These are phyloP conservation scores for Fusarium drepaniforme DNA, from an alignment of 2,329 filamentous ascomycete genomes.

Conservation along the genomic window DNA sequence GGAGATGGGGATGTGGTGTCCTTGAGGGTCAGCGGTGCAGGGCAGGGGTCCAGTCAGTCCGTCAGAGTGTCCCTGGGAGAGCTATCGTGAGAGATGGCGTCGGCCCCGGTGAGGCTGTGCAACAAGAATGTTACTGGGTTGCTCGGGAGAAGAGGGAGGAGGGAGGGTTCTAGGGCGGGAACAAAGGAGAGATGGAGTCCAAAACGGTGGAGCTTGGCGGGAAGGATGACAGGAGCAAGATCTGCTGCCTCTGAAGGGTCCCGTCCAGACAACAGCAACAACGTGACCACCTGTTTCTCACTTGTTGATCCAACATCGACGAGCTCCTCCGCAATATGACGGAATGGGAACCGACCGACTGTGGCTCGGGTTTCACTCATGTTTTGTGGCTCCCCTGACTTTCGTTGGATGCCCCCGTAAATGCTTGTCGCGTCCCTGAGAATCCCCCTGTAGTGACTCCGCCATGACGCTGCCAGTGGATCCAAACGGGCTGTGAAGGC, in stretches of 20 bases:
- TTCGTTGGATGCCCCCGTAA: not conserved
- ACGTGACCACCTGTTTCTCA: not conserved
- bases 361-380: conserved; percentile 4
- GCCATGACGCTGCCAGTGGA: conserved; percentile 31
- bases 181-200: not conserved
- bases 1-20: not conserved
- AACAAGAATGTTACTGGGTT: conserved; percentile 20
- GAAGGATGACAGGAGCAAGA: not conserved
- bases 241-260: not conserved
- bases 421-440: conserved; percentile 14
- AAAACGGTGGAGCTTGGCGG: not conserved
- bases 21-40: conserved; percentile 1
- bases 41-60: conserved; percentile 19
- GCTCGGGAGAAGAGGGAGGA: not conserved
- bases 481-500: conserved; percentile 9
- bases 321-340: conserved; percentile 35
- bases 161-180: not conserved
- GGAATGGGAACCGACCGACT: conserved; percentile 5
- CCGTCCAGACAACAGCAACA: not conserved
- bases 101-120: conserved; percentile 41
- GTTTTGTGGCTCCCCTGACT: conserved; percentile 1
- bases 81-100: conserved; percentile 34
- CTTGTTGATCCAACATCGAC: not conserved
- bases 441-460: conserved; percentile 17
- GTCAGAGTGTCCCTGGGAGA: conserved; percentile 16